Percentiles rank a stretch among this genome's conserved stretches.
phyloP scores from a whole-genome alignment of 805 yeast species.

The Yamadazyma phyllophila region DNA sequence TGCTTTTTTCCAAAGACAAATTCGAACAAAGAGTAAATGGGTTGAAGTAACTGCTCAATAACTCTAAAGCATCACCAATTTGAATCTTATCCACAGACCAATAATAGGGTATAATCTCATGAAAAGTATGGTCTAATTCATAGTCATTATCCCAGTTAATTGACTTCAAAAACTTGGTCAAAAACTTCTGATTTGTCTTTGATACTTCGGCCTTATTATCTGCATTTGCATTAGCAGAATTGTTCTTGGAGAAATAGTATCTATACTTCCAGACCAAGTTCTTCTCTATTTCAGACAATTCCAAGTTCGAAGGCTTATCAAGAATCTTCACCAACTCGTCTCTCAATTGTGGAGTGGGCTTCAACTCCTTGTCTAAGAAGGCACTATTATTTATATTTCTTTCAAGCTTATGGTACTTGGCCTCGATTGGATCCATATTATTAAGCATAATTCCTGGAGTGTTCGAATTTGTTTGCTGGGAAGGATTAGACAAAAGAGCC shows the following conservation, averaged over 20 bases:
- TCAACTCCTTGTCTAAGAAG: slow-evolving; percentile 75
- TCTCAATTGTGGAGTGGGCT: slow-evolving; percentile 82
- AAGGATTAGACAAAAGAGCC: slow-evolving; percentile 1
- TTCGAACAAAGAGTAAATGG: slow-evolving; percentile 33
- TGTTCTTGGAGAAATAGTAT: slow-evolving; percentile 54
- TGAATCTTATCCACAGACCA: slow-evolving; percentile 66
- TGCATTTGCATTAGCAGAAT: slow-evolving; percentile 11
- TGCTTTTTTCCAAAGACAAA: neutral
- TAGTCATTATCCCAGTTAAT: slow-evolving; percentile 84
- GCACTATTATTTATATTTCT: slow-evolving; percentile 73
- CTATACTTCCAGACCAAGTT: slow-evolving; percentile 89
- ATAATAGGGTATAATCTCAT: slow-evolving; percentile 62
- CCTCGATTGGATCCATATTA: slow-evolving; percentile 73
- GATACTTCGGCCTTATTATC: slow-evolving; percentile 11
- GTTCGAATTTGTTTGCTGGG: slow-evolving; percentile 3
- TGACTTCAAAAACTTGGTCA: slow-evolving; percentile 81
- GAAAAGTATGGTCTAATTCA: slow-evolving; percentile 75
- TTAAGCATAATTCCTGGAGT: neutral
- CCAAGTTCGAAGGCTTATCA: slow-evolving; percentile 78
- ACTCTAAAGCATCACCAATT: slow-evolving; percentile 81
- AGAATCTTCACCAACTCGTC: slow-evolving; percentile 70
- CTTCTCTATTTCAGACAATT: slow-evolving; percentile 76
- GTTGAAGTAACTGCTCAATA: slow-evolving; percentile 74
- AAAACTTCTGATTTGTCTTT: slow-evolving; percentile 46
- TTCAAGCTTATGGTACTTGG: slow-evolving; percentile 79